phyloP scores from a whole-genome alignment of 2,329 filamentous ascomycete genomes.

The Trichoderma sp. region DNA sequence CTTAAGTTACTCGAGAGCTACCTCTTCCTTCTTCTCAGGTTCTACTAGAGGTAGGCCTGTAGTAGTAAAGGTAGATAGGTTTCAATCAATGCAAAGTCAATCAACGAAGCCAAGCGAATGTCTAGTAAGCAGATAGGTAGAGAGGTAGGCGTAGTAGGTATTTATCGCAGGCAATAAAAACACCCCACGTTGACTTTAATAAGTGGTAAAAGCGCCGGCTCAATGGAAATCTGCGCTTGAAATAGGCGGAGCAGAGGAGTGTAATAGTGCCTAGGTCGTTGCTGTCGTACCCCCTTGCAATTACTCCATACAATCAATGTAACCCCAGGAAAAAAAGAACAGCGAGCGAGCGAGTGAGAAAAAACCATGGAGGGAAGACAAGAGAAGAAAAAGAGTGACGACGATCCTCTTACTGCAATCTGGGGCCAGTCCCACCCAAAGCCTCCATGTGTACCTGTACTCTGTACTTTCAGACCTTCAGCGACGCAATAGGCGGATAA shows the following conservation, averaged over 20 bases:
- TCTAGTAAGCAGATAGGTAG: background rate
- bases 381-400: background rate
- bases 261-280: background rate
- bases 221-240: background rate
- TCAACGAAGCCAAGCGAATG: background rate
- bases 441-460: background rate
- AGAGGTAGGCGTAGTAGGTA: background rate
- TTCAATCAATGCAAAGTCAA: background rate
- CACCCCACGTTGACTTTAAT: background rate
- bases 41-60: background rate
- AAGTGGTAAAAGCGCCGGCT: background rate
- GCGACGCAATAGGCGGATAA: background rate
- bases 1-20: background rate
- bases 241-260: too few species aligned
- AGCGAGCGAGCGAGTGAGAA: background rate
- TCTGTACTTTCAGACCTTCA: background rate
- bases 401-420: background rate
- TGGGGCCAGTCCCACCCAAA: background rate
- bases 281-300: background rate
- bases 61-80: background rate
- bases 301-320: background rate
- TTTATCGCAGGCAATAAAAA: background rate
- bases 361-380: background rate
- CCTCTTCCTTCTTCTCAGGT: background rate
- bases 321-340: background rate